A percentile compares a stretch with the other conserved stretches of the same genome.
These are phyloP conservation scores for Groenewaldozyma salmanticensis DNA, from an alignment of 805 yeast genomes.

Conservation along the genomic window DNA sequence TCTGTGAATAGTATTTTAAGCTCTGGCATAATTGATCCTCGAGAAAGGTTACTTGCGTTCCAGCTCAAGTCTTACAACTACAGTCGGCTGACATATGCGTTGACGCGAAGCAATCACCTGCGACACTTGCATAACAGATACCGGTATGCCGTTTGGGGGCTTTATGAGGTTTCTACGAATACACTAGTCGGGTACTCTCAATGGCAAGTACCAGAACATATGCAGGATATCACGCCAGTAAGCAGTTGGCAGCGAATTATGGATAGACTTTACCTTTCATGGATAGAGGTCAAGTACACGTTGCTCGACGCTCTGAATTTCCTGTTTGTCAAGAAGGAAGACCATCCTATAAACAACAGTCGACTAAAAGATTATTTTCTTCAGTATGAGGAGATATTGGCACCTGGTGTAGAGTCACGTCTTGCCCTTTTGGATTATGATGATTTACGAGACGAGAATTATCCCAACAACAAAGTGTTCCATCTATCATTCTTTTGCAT, in stretches of 20 bases:
- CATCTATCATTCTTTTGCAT: slow-evolving; percentile 10
- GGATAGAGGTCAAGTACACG: slow-evolving; percentile 2
- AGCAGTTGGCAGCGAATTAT: background rate
- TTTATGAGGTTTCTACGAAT: background rate
- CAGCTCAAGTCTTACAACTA: slow-evolving; percentile 5
- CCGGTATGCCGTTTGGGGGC: background rate
- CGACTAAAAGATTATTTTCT: slow-evolving; percentile 1
- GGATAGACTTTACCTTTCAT: slow-evolving; percentile 1
- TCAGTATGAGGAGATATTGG: background rate
- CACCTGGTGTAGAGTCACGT: background rate
- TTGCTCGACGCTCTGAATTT: slow-evolving; percentile 2
- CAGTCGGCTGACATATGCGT: slow-evolving; percentile 4
- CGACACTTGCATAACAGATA: background rate
- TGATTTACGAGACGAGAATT: slow-evolving; percentile 5
- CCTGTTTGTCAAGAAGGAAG: slow-evolving; percentile 3
- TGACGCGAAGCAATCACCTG: slow-evolving; percentile 3
- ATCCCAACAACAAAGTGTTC: slow-evolving; percentile 4
- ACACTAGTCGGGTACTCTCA: background rate
- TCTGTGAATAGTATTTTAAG: too few species aligned
- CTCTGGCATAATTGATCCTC: slow-evolving; percentile 7
- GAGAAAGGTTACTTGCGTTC: slow-evolving; percentile 6
- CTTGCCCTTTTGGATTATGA: slow-evolving; percentile 6
- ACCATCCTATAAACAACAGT: slow-evolving; percentile 8
- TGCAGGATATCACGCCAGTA: background rate
- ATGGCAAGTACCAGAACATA: background rate